Base-by-base conservation (phyloP, 768 basidiomycete species). In the Russula vinacea region DNA sequence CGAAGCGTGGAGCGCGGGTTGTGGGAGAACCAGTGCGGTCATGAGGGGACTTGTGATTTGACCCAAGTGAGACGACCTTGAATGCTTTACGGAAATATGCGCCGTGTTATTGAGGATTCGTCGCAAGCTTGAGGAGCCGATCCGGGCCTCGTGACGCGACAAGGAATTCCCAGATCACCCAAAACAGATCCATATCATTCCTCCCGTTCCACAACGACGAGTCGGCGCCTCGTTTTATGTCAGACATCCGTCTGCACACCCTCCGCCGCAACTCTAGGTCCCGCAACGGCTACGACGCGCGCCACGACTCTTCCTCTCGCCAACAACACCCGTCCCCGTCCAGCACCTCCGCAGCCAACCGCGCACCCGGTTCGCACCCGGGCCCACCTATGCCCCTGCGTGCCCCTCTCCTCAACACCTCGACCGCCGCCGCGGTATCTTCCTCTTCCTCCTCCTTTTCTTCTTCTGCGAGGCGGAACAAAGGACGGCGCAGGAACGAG, bases 201-300 rank as follows among this genome's bases (percentile, higher is more conserved):
- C 45, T 26, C 53, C 17, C 37, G n/a, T 55, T 39, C 53, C 52
- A 62, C 61, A 50, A 51, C 62, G 61, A 29, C 65, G 61, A 29
- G 52, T 53, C 54, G 56, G 57, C 37, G 14, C 29, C 66, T 49
- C 63, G 56, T 65, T 49, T 49, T 65, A 66, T 67, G 67, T 61
- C 64, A 57, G 67, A 67, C 56, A 66, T 67, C 24, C 64, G 59
- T 57, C 56, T 67, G 56, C 58, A 67, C 56, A 56, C 64, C 5
- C 8, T 67, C 14, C 59, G 59, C 62, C 59, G 59, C 62, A 44
- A 17, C 5, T 44, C 47, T 10, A 66, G 51, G 35, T 60, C 44
- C 50, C 50, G 56, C 39, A 66, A 54, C 64, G 59, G 54, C 51
- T 47, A 66, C 65, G n/a, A n/a, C n/a, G 16, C 44, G 57, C 55